phyloP scores from a whole-genome alignment of 176 grass and related monocot genomes.

The Oropetium thomaeum region DNA sequence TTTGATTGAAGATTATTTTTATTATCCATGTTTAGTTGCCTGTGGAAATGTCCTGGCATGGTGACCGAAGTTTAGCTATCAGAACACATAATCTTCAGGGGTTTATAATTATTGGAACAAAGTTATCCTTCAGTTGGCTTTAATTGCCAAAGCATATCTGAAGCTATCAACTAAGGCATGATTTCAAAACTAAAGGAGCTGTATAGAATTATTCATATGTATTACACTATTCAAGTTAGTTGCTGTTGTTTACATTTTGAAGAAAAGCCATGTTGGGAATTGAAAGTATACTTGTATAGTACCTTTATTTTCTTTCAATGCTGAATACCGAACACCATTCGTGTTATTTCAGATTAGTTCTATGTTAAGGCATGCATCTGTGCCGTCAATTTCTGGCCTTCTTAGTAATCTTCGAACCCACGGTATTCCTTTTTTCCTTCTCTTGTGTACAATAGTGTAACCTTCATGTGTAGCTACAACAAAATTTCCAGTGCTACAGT shows the following conservation, averaged over 20 bases:
- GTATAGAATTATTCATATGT: not conserved
- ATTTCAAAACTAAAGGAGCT: not conserved
- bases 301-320: constrained; percentile 10
- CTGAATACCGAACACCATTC: constrained; percentile 18
- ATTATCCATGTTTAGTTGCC: not conserved
- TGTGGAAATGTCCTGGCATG: not conserved
- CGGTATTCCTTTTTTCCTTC: constrained; percentile 44
- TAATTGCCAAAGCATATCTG: not conserved
- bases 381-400: constrained; percentile 64
- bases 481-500: not conserved
- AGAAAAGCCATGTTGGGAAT: not conserved
- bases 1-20: not conserved
- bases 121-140: not conserved
- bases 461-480: not conserved
- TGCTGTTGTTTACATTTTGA: constrained; percentile 18
- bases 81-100: constrained; percentile 1
- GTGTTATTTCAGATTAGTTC: constrained; percentile 74
- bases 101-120: not conserved
- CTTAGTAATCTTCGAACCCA: constrained; percentile 81
- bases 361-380: constrained; percentile 68
- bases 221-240: constrained; percentile 17
- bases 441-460: not conserved
- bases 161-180: constrained; percentile 8
- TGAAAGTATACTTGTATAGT: not conserved
- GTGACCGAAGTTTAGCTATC: not conserved